Conservation (phyloP, 192 early-diverging fungal species). For the Gaertneriomyces semiglobifer region DNA sequence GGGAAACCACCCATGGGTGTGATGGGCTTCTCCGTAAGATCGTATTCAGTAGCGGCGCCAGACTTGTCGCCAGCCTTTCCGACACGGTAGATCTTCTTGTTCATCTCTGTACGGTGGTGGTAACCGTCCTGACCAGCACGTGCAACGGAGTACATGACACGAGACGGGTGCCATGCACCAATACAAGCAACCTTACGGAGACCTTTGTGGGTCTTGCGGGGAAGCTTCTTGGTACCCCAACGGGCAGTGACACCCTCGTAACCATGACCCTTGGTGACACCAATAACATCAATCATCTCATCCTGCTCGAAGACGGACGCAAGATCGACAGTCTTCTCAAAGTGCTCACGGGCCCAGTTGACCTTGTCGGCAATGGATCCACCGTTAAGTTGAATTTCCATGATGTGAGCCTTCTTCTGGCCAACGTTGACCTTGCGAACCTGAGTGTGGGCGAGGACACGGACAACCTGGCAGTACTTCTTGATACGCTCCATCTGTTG, state of each 20-base stretch:
- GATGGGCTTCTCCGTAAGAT: constrained; percentile 92
- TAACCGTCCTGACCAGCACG: constrained; percentile 99
- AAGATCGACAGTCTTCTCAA: constrained; percentile 93
- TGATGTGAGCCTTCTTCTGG: constrained; percentile 99
- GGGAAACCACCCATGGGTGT: constrained; percentile 99
- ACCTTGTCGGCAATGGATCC: constrained; percentile 95
- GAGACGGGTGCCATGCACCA: constrained; percentile 94
- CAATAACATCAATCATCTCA: constrained; percentile 98
- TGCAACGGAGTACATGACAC: constrained; percentile 97
- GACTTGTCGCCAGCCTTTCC: constrained; percentile 78
- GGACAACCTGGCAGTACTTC: constrained; percentile 98
- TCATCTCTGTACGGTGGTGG: constrained; percentile 99
- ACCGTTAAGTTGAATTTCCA: constrained; percentile 99
- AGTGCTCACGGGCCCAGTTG: constrained; percentile 94
- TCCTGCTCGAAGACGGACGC: constrained; percentile 93
- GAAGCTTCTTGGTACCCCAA: constrained; percentile 99
- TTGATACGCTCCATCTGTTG: constrained; percentile 96
- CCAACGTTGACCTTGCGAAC: constrained; percentile 89
- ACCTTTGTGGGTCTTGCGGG: constrained; percentile 99
- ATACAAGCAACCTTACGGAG: constrained; percentile 99
- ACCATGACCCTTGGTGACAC: constrained; percentile 99
- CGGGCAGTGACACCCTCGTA: constrained; percentile 98
- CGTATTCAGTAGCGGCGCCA: constrained; percentile 89
- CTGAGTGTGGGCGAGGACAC: constrained; percentile 98
- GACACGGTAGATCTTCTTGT: constrained; percentile 99